phyloP scores from a whole-genome alignment of 2,329 filamentous ascomycete genomes.

The Xylariaceae sp. region DNA sequence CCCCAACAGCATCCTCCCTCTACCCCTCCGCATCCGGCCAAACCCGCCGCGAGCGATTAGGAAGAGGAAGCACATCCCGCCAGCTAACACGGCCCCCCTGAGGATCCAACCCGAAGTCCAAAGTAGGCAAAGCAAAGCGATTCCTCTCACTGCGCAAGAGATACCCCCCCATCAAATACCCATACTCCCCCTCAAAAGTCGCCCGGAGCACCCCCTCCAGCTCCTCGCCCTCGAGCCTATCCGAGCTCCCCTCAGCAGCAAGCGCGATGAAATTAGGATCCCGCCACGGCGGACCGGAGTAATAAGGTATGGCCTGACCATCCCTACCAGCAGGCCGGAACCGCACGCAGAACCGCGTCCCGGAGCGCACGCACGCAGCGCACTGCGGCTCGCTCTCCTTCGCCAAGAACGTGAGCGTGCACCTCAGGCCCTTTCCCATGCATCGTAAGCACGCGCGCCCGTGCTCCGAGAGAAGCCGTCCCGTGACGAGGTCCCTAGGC shows the following conservation, averaged over 20 bases:
- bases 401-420: constrained; percentile 25
- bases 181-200: constrained; percentile 12
- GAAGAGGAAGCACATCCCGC: too few relatives aligned
- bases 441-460: constrained; percentile 26
- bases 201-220: constrained; percentile 20
- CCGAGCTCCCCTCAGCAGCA: background rate
- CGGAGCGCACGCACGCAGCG: constrained; percentile 23
- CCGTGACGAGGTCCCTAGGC: constrained; percentile 20
- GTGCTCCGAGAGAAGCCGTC: constrained; percentile 17
- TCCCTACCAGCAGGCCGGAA: background rate
- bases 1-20: background rate
- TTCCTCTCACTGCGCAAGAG: constrained; percentile 2
- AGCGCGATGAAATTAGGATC: constrained; percentile 25
- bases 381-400: constrained; percentile 22
- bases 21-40: too few relatives aligned
- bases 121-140: too few relatives aligned
- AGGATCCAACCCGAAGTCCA: too few relatives aligned
- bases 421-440: constrained; percentile 22
- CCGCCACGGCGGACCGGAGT: constrained; percentile 23
- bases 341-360: constrained; percentile 21
- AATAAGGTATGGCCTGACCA: background rate
- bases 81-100: too few relatives aligned
- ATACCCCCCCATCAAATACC: constrained; percentile 16
- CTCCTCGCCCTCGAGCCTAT: background rate
- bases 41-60: too few relatives aligned